Evolutionary conservation across 2,329 filamentous ascomycete species (phyloP), one percentile per base, ranked within the genome.

Genomic region (Neonectria sp.): DNA sequence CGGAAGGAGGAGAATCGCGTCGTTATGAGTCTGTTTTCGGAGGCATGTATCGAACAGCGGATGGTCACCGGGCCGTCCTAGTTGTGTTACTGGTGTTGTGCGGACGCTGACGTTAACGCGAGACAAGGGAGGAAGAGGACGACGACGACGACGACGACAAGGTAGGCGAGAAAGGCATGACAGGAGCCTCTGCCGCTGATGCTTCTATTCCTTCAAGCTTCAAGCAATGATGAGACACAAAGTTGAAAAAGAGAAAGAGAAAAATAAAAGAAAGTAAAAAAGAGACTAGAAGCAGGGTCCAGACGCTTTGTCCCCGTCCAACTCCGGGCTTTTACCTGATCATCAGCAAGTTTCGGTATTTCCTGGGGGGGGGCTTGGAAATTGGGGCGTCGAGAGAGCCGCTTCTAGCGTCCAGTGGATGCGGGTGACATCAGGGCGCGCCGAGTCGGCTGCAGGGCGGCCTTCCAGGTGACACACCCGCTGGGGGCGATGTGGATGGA

Each of bases 91-190:
- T 31, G 51, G 51, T 25, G 51, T 29, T 31, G 13, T 2, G 29
- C 31, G 29, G n/a, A 24, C 17, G 31, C 24, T 24, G 51, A 35
- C 51, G 29, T 21, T 33, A 29, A 21, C 49, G 49, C 15, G 46
- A 49, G 51, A 53, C n/a, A 15, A 24, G 9, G 31, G n/a, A 35
- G 12, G 6, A 48, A 60, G 35, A 57, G 29, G 57, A 68, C 43
- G 56, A 69, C 61, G 53, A 68, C 43, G 56, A 69, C 61, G 53
- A 68, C 63, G 62, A 21, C 52, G 35, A 70, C 37, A 40, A 45
- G 40, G 40, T 45, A 55, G 60, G 35, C 46, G 64, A 64, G 43
- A 46, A 55, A 73, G 48, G 64, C 69, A 72, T 71, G 21, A 24
- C 31, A 35, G 40, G 40, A 45, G 40, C 51, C 51, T 24, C 3